phyloP scores from a whole-genome alignment of 106 monocot genomes.

The Hemerocallis citrina region DNA sequence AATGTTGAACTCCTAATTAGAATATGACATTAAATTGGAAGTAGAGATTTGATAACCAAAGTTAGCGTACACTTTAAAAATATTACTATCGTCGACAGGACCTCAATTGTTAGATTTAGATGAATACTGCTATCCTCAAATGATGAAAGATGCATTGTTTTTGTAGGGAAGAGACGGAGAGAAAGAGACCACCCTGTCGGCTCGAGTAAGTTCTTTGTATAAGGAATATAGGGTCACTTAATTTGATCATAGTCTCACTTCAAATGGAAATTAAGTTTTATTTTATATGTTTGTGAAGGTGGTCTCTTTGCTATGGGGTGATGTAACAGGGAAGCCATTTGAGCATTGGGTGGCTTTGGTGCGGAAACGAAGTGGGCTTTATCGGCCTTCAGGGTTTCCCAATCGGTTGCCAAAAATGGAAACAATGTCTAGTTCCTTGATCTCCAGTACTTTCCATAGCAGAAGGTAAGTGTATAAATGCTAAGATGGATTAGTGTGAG shows the following conservation, averaged over 20 bases:
- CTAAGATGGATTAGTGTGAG: background rate
- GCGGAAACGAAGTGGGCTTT: conserved; percentile 15
- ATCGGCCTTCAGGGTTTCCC: conserved; percentile 25
- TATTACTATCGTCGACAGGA: background rate
- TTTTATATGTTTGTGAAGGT: conserved; percentile 10
- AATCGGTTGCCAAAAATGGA: conserved; percentile 7
- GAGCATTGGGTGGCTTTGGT: conserved; percentile 26
- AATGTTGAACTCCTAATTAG: background rate
- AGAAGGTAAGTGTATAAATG: background rate
- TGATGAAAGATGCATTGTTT: background rate
- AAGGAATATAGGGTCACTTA: background rate
- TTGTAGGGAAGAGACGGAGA: conserved; percentile 15
- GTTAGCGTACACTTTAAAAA: background rate
- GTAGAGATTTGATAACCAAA: background rate
- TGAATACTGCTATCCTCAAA: background rate
- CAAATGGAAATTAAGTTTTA: conserved; percentile 1
- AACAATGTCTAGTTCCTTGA: conserved; percentile 10
- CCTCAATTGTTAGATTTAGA: background rate
- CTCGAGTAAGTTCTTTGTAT: conserved; percentile 8
- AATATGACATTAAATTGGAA: too few species aligned
- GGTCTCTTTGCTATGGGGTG: conserved; percentile 17
- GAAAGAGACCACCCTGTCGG: conserved; percentile 11
- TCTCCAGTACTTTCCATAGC: background rate
- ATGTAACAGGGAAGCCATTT: conserved; percentile 11
- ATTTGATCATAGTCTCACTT: background rate